These are phyloP conservation scores for Rhizophagus clarus DNA, from an alignment of 192 early-diverging fungal species.

Conservation along the genomic window DNA sequence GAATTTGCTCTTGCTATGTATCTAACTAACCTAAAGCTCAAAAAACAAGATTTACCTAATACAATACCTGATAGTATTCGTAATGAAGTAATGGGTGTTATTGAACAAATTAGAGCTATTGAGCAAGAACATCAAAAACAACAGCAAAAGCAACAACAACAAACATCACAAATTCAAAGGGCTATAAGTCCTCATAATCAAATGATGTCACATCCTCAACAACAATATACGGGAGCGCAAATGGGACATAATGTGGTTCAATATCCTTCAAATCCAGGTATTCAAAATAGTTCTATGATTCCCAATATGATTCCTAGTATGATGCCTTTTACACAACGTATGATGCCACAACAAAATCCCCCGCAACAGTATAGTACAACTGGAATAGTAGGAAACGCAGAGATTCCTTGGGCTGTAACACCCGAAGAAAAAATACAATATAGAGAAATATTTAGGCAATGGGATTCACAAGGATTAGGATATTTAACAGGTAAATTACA, in stretches of 20 bases:
- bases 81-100: conserved; percentile 47
- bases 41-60: conserved; percentile 55
- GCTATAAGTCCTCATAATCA: neutral
- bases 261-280: neutral
- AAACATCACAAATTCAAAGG: conserved; percentile 8
- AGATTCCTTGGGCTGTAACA: conserved; percentile 60
- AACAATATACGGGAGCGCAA: conserved; percentile 15
- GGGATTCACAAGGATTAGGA: conserved; percentile 68
- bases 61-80: conserved; percentile 53
- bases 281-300: neutral
- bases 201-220: neutral
- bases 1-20: conserved; percentile 74
- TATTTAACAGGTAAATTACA: conserved; percentile 59
- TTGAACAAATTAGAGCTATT: conserved; percentile 15
- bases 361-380: conserved; percentile 43
- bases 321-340: conserved; percentile 23
- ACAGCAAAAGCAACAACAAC: conserved; percentile 3
- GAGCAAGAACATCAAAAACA: conserved; percentile 11
- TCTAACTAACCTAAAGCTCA: conserved; percentile 58
- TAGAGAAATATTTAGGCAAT: conserved; percentile 72
- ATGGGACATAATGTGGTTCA: neutral
- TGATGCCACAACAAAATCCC: conserved; percentile 44
- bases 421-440: conserved; percentile 57
- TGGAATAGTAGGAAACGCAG: conserved; percentile 37
- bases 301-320: neutral